These are phyloP conservation scores for Xylariaceae sp. DNA, from an alignment of 2,329 filamentous ascomycete genomes.

Conservation along the genomic window DNA sequence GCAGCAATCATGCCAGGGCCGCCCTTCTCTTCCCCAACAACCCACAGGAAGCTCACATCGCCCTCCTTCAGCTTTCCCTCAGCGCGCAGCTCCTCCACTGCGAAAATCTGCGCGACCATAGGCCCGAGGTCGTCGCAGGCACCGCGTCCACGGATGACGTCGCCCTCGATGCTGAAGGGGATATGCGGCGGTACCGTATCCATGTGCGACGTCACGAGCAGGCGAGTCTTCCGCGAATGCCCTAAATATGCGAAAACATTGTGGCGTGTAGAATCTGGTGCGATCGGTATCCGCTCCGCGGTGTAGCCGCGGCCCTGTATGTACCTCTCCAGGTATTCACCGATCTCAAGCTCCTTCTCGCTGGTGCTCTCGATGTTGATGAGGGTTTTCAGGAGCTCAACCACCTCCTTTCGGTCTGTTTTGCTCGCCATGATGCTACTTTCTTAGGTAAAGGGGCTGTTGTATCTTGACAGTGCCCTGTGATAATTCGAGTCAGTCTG, in stretches of 20 bases:
- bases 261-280: conserved; percentile 41
- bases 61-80: conserved; percentile 36
- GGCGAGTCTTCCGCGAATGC: conserved; percentile 38
- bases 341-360: conserved; percentile 46
- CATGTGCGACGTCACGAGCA: conserved; percentile 46
- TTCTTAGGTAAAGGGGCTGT: too few species aligned
- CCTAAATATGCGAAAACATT: conserved; percentile 51
- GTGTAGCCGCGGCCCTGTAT: conserved; percentile 44
- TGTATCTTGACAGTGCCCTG: too few species aligned
- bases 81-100: conserved; percentile 45
- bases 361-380: conserved; percentile 48
- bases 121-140: conserved; percentile 46
- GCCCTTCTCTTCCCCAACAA: conserved; percentile 60
- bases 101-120: conserved; percentile 58
- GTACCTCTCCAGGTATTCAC: conserved; percentile 43
- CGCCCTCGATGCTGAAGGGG: conserved; percentile 51
- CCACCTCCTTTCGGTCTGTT: conserved; percentile 26
- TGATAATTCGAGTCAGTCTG: too few species aligned
- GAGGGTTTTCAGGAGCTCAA: conserved; percentile 43
- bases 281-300: conserved; percentile 46
- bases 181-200: conserved; percentile 58
- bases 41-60: conserved; percentile 44
- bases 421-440: conserved; percentile 29
- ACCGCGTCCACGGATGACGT: conserved; percentile 55
- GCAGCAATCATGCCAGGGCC: conserved; percentile 63